Base-by-base conservation (phyloP, 2,329 filamentous ascomycete genomes). In the Trichoderma sp. region DNA sequence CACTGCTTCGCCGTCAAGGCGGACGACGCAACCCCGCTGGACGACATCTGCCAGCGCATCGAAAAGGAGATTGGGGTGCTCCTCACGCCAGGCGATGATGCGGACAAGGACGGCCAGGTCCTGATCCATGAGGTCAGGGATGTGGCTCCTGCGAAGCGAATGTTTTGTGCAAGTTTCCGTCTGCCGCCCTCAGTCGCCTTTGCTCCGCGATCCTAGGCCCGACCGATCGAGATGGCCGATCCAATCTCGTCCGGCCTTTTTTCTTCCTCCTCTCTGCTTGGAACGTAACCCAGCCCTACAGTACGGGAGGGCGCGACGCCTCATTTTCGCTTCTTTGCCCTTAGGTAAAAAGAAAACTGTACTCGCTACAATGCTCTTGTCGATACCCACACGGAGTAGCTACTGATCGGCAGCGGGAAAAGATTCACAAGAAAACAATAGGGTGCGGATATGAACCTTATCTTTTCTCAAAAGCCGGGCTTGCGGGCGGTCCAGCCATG, bases 101-200 rank as follows among this genome's bases (percentile, higher is more conserved):
- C 82, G 30, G 83, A 85, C 68, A 79, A 80, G 32, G 82, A 85
- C 62, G 83, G 84, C 6, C 82, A 88, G 76, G 83, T 88, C 47
- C 83, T 83, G 0, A 88, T 94, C 74, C 83, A 89, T 72, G 89
- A 92, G 72, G 94, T 98, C 39, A 88, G 96, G 74, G 90, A 97
- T 75, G 96, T 99, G 70, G 93, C 94, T 72, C 96, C 96, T 6
- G 92, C 93, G 78, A 99, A 99, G 86, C 89, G 92, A 79, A 98
- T 98, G 95, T 98, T 95, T 81, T 98, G 96, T 81, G 95, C 94
- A 34, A 97, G 90, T 75, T 98, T 99, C 82, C 89, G 94, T 73
- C 79, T 99, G 73, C 96, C 96, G 2, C 82, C 85, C 39, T 90
- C 93, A 76, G 93, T 98, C 6, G 96, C 95, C 15, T 98, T 97